Percentiles rank a stretch among this genome's conserved stretches.
phyloP scores from a whole-genome alignment of 23 red algal species.

The Pyropia haitanensis region DNA sequence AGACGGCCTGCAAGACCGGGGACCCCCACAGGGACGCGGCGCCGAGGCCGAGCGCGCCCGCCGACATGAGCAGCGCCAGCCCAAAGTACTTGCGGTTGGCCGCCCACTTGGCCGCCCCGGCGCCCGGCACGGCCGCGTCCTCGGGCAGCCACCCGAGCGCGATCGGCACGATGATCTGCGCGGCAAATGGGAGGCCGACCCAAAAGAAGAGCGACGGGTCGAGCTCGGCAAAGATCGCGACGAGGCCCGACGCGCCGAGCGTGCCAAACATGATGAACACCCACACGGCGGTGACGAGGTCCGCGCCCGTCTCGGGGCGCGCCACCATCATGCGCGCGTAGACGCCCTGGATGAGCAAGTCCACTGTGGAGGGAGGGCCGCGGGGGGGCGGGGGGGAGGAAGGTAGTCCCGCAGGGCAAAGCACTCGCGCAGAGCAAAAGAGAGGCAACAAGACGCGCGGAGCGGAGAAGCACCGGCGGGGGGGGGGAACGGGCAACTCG shows the following conservation, averaged over 20 bases:
- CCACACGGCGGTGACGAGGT: conserved; percentile 59
- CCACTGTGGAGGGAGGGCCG: conserved; percentile 1
- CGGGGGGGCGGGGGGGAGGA: no score
- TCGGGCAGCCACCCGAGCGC: conserved; percentile 43
- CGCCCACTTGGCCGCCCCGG: conserved; percentile 17
- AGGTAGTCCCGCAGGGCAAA: no score
- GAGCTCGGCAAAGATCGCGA: conserved; percentile 37
- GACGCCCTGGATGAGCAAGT: conserved; percentile 47
- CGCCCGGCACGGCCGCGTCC: conserved; percentile 10
- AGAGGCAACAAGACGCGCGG: no score
- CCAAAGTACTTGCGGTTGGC: conserved; percentile 29
- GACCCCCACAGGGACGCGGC: conserved; percentile 19
- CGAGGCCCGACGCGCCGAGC: conserved; percentile 25
- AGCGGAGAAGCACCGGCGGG: no score
- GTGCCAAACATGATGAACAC: conserved; percentile 32
- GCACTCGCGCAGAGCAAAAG: no score
- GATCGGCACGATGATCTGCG: conserved; percentile 38
- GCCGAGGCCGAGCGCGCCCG: conserved; percentile 28
- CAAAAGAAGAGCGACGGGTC: conserved; percentile 46
- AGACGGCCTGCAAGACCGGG: conserved; percentile 13
- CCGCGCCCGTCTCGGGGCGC: conserved; percentile 41
- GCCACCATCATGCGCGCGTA: conserved; percentile 53
- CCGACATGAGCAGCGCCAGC: conserved; percentile 30
- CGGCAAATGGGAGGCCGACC: conserved; percentile 40
- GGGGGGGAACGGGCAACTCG: no score